A percentile compares a stretch with the other conserved stretches of the same genome.
Evolutionary conservation across 2,329 filamentous ascomycete species (phyloP).

Genomic region (Penicillium decumbens): DNA sequence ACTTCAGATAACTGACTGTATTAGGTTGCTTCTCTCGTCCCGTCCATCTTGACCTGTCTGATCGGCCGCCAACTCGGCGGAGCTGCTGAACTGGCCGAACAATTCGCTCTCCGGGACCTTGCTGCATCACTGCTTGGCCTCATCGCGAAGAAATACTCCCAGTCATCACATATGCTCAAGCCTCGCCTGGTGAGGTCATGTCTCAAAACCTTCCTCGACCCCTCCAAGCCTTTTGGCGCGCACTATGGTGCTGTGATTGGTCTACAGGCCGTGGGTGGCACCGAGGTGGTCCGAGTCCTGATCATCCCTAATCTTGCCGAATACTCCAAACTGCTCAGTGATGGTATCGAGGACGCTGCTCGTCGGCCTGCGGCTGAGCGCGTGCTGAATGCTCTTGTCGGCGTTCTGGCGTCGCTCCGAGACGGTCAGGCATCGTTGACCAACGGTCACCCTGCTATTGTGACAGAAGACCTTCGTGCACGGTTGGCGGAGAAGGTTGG

Average conservation of each 20-base stretch:
- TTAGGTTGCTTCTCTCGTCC: conserved; percentile 63
- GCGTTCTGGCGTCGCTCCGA: conserved; percentile 52
- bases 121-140: conserved; percentile 75
- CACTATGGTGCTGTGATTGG: conserved; percentile 87
- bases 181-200: conserved; percentile 89
- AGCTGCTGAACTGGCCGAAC: conserved; percentile 47
- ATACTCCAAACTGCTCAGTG: conserved; percentile 59
- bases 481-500: conserved; percentile 41
- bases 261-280: conserved; percentile 69
- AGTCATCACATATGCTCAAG: conserved; percentile 74
- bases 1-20: conserved; percentile 14
- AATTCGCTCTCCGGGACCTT: conserved; percentile 79
- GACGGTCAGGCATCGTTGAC: conserved; percentile 40
- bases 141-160: conserved; percentile 75
- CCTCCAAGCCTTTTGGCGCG: conserved; percentile 72
- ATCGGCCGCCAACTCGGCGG: conserved; percentile 75
- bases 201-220: conserved; percentile 86
- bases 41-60: conserved; percentile 85
- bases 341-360: conserved; percentile 48
- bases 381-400: conserved; percentile 55
- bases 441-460: conserved; percentile 39
- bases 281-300: conserved; percentile 59
- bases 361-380: conserved; percentile 57
- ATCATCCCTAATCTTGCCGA: conserved; percentile 63
- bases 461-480: conserved; percentile 37